phyloP scores from a whole-genome alignment of 306 rosid genomes.

The Corylus avellana region DNA sequence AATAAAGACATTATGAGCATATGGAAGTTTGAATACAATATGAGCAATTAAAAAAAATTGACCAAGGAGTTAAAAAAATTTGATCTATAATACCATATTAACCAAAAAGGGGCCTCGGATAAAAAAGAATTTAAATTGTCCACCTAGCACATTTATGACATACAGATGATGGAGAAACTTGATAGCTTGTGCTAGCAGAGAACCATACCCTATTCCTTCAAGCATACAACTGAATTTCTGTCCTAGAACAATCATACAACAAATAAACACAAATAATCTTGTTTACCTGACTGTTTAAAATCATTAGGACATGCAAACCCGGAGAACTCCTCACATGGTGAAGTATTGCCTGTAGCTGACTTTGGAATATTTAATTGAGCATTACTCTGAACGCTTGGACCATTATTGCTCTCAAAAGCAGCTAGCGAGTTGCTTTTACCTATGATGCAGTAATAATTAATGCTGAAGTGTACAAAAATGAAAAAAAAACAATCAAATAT shows the following conservation, averaged over 20 bases:
- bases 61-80: neutral
- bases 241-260: neutral
- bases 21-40: neutral
- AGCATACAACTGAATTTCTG: neutral
- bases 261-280: neutral
- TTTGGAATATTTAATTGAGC: slow-evolving; percentile 52
- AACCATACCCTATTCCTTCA: neutral
- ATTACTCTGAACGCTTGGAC: slow-evolving; percentile 46
- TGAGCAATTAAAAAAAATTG: neutral
- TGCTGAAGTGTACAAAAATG: slow-evolving; percentile 10
- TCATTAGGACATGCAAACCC: slow-evolving; percentile 55
- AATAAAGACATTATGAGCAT: neutral
- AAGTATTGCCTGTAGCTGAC: slow-evolving; percentile 37
- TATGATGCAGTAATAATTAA: slow-evolving; percentile 17
- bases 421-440: slow-evolving; percentile 37
- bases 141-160: neutral
- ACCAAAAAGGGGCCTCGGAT: neutral
- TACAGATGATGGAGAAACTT: neutral
- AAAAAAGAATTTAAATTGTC: neutral
- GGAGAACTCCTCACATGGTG: slow-evolving; percentile 61
- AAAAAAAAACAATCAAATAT: neutral
- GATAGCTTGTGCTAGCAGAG: neutral
- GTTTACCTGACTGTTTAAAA: slow-evolving; percentile 60
- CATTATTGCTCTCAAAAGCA: slow-evolving; percentile 43
- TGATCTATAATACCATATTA: neutral